Evolutionary conservation across 1,284 basidiomycete species (phyloP).

Genomic region (Ustilago tritici): DNA sequence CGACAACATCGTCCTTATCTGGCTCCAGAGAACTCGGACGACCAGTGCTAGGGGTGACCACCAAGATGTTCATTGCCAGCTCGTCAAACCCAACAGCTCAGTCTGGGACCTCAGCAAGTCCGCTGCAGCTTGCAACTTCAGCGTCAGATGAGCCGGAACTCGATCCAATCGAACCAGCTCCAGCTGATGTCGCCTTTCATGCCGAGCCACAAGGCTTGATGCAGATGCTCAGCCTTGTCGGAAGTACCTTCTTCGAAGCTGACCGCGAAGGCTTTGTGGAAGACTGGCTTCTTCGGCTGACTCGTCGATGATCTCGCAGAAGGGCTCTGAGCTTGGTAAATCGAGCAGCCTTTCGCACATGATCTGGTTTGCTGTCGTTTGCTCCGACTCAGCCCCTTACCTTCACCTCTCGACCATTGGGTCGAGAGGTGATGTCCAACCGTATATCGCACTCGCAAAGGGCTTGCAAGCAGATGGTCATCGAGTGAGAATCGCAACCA

Average conservation of each 20-base stretch:
- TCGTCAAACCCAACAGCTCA: neutral
- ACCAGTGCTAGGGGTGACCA: constrained; percentile 28
- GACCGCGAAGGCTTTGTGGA: constrained; percentile 50
- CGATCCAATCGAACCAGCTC: neutral
- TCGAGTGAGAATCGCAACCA: constrained; percentile 85
- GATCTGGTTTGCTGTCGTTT: constrained; percentile 46
- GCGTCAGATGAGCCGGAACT: neutral
- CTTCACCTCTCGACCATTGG: constrained; percentile 90
- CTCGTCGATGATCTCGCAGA: constrained; percentile 34
- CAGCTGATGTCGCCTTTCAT: constrained; percentile 29
- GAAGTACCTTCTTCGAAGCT: constrained; percentile 59
- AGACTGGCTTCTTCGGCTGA: constrained; percentile 37
- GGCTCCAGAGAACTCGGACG: constrained; percentile 41
- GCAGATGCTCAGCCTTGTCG: constrained; percentile 64
- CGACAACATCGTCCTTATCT: constrained; percentile 44
- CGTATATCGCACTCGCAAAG: constrained; percentile 91
- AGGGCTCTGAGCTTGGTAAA: constrained; percentile 13
- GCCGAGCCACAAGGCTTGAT: constrained; percentile 55
- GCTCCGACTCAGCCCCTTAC: constrained; percentile 46
- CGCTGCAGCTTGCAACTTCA: neutral
- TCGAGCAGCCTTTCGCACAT: constrained; percentile 28
- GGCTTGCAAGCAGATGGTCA: constrained; percentile 91
- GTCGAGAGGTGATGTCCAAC: constrained; percentile 82
- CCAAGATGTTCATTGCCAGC: constrained; percentile 18
- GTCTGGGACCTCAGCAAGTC: neutral